Percentiles rank a stretch among this genome's conserved stretches.
Conservation (phyloP, 345 rosid species). For the Camelina sativa region DNA sequence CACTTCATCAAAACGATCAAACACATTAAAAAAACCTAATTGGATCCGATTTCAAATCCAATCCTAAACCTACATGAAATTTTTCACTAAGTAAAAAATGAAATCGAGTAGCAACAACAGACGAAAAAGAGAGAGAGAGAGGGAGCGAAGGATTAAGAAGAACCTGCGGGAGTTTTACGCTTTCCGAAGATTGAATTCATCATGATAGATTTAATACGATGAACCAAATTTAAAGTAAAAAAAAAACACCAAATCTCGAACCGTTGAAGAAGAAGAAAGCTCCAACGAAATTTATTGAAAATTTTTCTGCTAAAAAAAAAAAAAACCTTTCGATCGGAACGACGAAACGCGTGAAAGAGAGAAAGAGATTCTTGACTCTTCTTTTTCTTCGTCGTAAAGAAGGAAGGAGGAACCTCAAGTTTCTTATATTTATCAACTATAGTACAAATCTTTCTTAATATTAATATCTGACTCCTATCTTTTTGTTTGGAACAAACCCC, state of each 20-base stretch:
- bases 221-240: neutral
- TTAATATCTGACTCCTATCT: neutral
- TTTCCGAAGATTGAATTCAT: conserved; percentile 46
- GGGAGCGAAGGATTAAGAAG: neutral
- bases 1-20: neutral
- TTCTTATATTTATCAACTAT: neutral
- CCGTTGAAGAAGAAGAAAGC: neutral
- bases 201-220: conserved; percentile 14
- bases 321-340: conserved; percentile 14
- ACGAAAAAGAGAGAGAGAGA: neutral
- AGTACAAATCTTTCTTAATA: neutral
- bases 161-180: conserved; percentile 48
- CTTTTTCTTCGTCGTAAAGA: neutral
- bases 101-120: neutral
- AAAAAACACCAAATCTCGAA: neutral
- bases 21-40: neutral
- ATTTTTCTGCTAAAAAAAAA: neutral
- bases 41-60: neutral
- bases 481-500: too few species aligned
- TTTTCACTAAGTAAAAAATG: too few species aligned
- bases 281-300: neutral
- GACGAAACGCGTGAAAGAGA: neutral
- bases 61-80: neutral
- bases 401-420: neutral
- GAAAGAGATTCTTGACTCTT: neutral